Conservation (phyloP, 208 protist genomes). For the Blechomonas ayalai region DNA sequence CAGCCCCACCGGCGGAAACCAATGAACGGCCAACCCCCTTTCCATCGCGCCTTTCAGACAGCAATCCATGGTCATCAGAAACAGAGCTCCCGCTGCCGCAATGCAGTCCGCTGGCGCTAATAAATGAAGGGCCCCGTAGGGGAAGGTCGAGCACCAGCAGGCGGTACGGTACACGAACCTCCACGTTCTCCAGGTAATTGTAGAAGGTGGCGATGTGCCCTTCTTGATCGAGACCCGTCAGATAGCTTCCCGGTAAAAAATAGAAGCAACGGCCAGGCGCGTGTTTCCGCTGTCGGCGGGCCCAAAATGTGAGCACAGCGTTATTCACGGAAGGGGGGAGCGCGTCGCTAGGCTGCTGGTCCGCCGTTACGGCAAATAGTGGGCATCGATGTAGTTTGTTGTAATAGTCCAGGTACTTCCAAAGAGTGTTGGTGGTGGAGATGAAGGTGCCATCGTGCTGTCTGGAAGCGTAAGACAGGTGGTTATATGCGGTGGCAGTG, state of each 20-base stretch:
- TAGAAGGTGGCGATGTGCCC: constrained; percentile 50
- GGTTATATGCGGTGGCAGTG: no score
- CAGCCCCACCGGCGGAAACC: background rate
- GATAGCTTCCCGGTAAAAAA: constrained; percentile 35
- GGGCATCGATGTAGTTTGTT: constrained; percentile 53
- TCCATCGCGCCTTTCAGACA: background rate
- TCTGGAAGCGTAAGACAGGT: constrained; percentile 21
- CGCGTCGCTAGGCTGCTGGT: constrained; percentile 45
- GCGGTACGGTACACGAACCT: constrained; percentile 39
- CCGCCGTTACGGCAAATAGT: constrained; percentile 48
- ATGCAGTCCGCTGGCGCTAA: constrained; percentile 55
- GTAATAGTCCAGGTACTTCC: constrained; percentile 64
- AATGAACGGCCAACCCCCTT: constrained; percentile 5
- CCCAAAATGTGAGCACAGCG: constrained; percentile 43
- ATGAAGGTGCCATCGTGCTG: constrained; percentile 81
- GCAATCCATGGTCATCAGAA: background rate
- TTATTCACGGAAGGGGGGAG: constrained; percentile 45
- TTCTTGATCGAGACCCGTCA: constrained; percentile 32
- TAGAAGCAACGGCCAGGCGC: constrained; percentile 12
- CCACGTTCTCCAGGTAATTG: constrained; percentile 47
- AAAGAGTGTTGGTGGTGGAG: constrained; percentile 72
- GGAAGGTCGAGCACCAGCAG: constrained; percentile 75
- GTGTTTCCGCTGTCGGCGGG: constrained; percentile 16
- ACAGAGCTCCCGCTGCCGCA: no score
- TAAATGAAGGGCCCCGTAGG: constrained; percentile 57